phyloP scores from a whole-genome alignment of 129 eudicot genomes.

The Chrysanthemum seticuspe region DNA sequence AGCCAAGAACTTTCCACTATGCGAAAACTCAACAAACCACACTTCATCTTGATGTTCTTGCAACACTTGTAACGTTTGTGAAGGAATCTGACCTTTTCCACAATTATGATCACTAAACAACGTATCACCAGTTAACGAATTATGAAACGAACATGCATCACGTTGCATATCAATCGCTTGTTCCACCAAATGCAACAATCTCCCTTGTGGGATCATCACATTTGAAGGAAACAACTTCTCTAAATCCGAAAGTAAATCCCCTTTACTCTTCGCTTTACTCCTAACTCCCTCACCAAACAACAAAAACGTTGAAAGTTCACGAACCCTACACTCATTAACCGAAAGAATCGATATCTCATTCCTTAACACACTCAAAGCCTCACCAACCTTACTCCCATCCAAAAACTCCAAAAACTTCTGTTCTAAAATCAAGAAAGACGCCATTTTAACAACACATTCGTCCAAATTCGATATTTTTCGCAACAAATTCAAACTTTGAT shows the following conservation, averaged over 20 bases:
- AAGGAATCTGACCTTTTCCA: conserved; percentile 65
- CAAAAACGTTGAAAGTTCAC: conserved; percentile 46
- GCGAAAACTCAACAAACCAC: conserved; percentile 47
- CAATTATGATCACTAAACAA: conserved; percentile 70
- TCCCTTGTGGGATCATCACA: conserved; percentile 58
- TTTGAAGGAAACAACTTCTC: conserved; percentile 59
- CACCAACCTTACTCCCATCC: conserved; percentile 41
- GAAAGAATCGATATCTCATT: conserved; percentile 59
- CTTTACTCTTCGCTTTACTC: conserved; percentile 33
- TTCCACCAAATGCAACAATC: conserved; percentile 69
- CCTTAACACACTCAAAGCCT: conserved; percentile 61
- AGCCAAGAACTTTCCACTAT: conserved; percentile 43
- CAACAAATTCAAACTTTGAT: conserved; percentile 55
- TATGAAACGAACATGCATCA: conserved; percentile 66
- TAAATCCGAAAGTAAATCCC: conserved; percentile 49
- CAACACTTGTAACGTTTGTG: conserved; percentile 30
- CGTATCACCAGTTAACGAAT: conserved; percentile 48
- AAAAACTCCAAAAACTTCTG: conserved; percentile 68
- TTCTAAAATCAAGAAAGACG: conserved; percentile 61
- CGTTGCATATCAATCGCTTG: conserved; percentile 69
- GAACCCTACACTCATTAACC: conserved; percentile 32
- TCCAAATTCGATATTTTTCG: conserved; percentile 38
- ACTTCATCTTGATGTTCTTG: conserved; percentile 42
- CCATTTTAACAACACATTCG: conserved; percentile 38
- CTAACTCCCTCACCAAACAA: conserved; percentile 24